Percentiles rank a stretch among this genome's conserved stretches.
Conservation (phyloP, 129 eudicot species). For the Arctium minus region DNA sequence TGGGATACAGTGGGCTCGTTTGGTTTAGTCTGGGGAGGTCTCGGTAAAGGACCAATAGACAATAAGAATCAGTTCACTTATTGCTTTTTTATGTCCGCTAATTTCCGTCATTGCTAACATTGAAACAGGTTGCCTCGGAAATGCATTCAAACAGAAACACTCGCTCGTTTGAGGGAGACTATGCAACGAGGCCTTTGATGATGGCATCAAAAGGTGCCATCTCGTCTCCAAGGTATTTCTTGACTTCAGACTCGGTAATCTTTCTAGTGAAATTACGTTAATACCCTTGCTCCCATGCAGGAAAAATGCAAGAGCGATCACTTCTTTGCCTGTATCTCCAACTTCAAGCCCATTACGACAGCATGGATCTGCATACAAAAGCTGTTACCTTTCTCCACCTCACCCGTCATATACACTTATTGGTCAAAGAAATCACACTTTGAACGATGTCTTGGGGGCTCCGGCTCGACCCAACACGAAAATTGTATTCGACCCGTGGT, state of each 20-base stretch:
- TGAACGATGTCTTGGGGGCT: conserved; percentile 29
- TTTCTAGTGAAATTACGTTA: neutral
- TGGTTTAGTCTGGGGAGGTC: too few relatives aligned
- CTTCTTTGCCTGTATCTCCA: conserved; percentile 92
- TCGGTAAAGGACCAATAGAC: too few relatives aligned
- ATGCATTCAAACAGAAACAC: conserved; percentile 50
- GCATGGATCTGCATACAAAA: conserved; percentile 45
- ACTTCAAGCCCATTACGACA: conserved; percentile 67
- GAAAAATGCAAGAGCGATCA: conserved; percentile 58
- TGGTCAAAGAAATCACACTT: conserved; percentile 41
- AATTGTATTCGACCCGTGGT: conserved; percentile 60
- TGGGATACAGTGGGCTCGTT: too few relatives aligned
- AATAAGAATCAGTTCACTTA: too few relatives aligned
- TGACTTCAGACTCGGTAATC: neutral
- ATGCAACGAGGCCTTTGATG: conserved; percentile 14
- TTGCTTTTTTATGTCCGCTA: too few relatives aligned
- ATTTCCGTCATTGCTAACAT: neutral
- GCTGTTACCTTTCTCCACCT: conserved; percentile 63
- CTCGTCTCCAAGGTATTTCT: conserved; percentile 55
- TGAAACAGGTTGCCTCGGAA: conserved; percentile 47
- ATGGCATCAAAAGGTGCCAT: conserved; percentile 50
- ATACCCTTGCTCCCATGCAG: conserved; percentile 22
- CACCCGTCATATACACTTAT: conserved; percentile 59
- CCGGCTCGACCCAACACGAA: conserved; percentile 39
- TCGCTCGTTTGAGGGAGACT: conserved; percentile 43